Base-by-base conservation (phyloP, 495 filamentous ascomycete genomes). In the Hypoxylon cercidicola region DNA sequence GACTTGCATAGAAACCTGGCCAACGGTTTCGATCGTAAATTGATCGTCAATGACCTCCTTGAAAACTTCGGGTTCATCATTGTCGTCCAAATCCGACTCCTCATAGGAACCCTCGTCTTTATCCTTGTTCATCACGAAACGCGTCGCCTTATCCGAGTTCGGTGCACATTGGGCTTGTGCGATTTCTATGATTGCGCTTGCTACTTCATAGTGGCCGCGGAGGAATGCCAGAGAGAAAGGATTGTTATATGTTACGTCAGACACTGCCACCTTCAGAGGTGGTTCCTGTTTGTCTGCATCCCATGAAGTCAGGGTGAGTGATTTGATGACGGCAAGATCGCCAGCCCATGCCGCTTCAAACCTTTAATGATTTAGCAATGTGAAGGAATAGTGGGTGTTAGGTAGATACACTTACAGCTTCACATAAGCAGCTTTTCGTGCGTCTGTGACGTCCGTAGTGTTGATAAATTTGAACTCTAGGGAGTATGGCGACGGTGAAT, bases 291-390 rank as follows among this genome's bases (percentile, higher is more conserved):
- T 77, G 74, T 78, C 84, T 62, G 51, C 68, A 64, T 58, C 74
- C 77, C 80, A 85, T 20, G 78, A 67, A 13, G 70, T 68, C 16
- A 83, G 60, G 12, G 81, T 82, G 30, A 84, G 62, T 3, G 59
- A 66, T 65, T 87, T 85, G 72, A 89, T 81, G 3, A 76, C 86
- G 0, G 82, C 77, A 1, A 88, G 40, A 65, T 93, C 85, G 3
- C 88, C 88, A n/a, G 51, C 57, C 87, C 88, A 92, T 1, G 85
- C 86, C 9, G 90, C 89, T 69, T 92, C 83, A 55, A 90, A 91
- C 11, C 79, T 81, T 46, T 1, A n/a, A 64, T 4, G 20, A 19
- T 16, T 61, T 79, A 87, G 72, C 18, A 56, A 56, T 25, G 23
- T 3, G 2, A 18, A 37, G 32, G 23, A 2, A 1, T 28, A 11